Evolutionary conservation across 2,329 filamentous ascomycete genomes (phyloP).

Genomic region (Fusarium nygamai): DNA sequence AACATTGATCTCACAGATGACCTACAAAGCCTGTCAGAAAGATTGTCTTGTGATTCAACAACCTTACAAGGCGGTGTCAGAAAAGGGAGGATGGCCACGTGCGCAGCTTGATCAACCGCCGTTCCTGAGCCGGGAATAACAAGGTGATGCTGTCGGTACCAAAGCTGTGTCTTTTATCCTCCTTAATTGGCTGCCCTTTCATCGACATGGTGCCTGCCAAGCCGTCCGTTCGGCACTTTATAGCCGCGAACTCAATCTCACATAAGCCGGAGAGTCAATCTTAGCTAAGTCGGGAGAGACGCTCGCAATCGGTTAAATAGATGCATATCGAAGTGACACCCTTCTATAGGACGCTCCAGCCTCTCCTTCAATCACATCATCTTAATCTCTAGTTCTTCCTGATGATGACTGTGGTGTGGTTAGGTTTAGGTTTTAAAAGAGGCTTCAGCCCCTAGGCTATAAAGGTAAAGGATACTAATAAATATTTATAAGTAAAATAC

Average conservation of each 20-base stretch:
- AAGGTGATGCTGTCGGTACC: background rate
- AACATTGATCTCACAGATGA: fast-evolving
- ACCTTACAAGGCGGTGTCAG: background rate
- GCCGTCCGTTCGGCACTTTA: background rate
- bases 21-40: background rate
- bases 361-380: too few relatives aligned
- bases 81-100: background rate
- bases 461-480: too few relatives aligned
- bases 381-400: too few relatives aligned
- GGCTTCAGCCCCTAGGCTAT: too few relatives aligned
- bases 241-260: background rate
- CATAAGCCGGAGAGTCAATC: background rate
- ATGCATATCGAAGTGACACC: background rate
- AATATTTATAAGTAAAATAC: too few relatives aligned
- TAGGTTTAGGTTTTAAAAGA: too few relatives aligned
- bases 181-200: background rate
- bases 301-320: background rate
- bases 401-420: too few relatives aligned
- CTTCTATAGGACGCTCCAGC: too few relatives aligned
- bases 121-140: background rate
- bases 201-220: background rate
- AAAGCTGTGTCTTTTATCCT: background rate
- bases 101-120: background rate
- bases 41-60: fast-evolving
- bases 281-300: background rate